Evolutionary conservation across 177 flowering plant species (phyloP).

Genomic region (Vitis hybrid): DNA sequence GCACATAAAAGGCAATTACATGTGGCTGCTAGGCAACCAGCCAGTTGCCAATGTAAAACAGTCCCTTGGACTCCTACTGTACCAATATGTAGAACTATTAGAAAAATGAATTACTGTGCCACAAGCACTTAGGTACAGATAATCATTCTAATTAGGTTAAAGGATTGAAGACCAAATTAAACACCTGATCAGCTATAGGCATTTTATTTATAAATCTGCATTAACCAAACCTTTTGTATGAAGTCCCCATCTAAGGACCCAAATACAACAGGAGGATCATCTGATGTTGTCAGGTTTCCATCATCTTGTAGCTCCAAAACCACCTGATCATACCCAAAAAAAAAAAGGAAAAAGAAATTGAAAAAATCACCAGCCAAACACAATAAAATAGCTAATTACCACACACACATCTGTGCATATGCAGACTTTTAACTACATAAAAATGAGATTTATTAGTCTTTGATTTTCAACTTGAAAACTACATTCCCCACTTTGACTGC

Average conservation of each 20-base stretch:
- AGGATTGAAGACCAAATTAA: neutral
- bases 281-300: slow-evolving; percentile 78
- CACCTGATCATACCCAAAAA: slow-evolving; percentile 41
- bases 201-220: neutral
- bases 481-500: neutral
- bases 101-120: too few species aligned
- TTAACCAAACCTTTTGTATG: slow-evolving; percentile 51
- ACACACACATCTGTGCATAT: neutral
- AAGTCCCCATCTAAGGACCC: slow-evolving; percentile 66
- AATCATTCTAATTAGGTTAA: too few species aligned
- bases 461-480: neutral
- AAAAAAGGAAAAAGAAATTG: neutral
- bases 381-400: neutral
- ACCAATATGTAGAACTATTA: too few species aligned
- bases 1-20: neutral
- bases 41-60: too few species aligned
- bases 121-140: too few species aligned
- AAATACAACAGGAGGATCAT: slow-evolving; percentile 85
- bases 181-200: neutral
- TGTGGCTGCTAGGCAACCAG: too few species aligned
- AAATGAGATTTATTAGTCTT: neutral
- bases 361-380: neutral
- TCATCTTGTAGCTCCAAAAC: slow-evolving; percentile 79
- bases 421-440: neutral
- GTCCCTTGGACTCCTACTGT: too few species aligned